Percentiles rank a stretch among this genome's conserved stretches.
Conservation (phyloP, 192 early-diverging fungal species). For the Entrophospora sp. region DNA sequence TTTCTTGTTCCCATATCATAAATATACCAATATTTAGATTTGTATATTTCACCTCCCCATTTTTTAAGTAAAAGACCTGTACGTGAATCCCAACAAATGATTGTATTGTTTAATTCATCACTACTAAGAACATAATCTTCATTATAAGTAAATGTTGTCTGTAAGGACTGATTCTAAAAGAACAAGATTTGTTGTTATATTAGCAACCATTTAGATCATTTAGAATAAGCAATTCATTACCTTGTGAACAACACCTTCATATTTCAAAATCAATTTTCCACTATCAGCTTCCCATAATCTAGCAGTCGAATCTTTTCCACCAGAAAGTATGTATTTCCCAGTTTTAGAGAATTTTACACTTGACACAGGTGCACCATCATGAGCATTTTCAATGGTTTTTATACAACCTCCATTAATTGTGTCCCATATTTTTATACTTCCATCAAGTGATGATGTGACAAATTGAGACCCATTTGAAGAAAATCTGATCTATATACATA, state of each 20-base stretch:
- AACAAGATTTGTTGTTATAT: not conserved
- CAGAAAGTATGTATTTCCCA: constrained; percentile 60
- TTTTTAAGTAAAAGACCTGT: constrained; percentile 49
- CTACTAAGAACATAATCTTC: constrained; percentile 60
- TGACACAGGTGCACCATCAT: constrained; percentile 67
- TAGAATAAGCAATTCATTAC: constrained; percentile 9
- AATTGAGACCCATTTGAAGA: too few species aligned
- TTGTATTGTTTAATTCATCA: constrained; percentile 52
- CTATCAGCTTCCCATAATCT: constrained; percentile 77
- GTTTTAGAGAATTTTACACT: constrained; percentile 64
- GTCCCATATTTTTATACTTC: too few species aligned
- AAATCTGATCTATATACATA: constrained; percentile 76
- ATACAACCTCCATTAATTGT: constrained; percentile 64
- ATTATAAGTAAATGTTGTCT: constrained; percentile 49
- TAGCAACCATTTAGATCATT: not conserved
- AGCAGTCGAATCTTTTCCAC: constrained; percentile 60
- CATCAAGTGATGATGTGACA: too few species aligned
- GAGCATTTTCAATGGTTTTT: too few species aligned
- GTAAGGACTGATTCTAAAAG: constrained; percentile 27
- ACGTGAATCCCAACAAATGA: constrained; percentile 63
- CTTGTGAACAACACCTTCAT: too few species aligned
- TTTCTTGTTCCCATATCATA: not conserved
- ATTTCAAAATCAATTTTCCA: constrained; percentile 60
- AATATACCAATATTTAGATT: too few species aligned
- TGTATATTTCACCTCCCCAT: constrained; percentile 32